phyloP scores from a whole-genome alignment of 805 yeast species.

The Cyberlindnera euphorbiae region DNA sequence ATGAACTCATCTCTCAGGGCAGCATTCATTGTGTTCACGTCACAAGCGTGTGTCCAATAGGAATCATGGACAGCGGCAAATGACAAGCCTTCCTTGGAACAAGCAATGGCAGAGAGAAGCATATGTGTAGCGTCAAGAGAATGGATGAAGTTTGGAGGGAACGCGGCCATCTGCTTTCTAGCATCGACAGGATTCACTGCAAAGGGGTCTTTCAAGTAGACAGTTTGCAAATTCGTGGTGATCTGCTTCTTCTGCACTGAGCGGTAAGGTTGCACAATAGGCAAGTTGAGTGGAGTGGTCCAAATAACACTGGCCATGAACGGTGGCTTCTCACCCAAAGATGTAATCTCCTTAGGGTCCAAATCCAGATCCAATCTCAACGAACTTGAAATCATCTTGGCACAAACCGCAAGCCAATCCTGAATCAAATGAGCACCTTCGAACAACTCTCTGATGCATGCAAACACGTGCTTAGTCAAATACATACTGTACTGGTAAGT shows the following conservation, averaged over 20 bases:
- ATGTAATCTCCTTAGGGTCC: slow-evolving; percentile 31
- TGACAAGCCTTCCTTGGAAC: slow-evolving; percentile 57
- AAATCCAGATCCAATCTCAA: slow-evolving; percentile 58
- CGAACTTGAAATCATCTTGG: slow-evolving; percentile 73
- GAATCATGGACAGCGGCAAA: slow-evolving; percentile 98
- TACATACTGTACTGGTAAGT: slow-evolving; percentile 52
- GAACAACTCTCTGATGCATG: slow-evolving; percentile 79
- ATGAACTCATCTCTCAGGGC: slow-evolving; percentile 77
- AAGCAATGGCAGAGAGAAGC: slow-evolving; percentile 81
- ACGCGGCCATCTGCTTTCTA: slow-evolving; percentile 86
- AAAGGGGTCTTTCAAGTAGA: slow-evolving; percentile 86
- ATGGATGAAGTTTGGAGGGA: slow-evolving; percentile 94
- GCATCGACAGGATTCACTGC: slow-evolving; percentile 77
- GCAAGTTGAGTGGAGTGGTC: slow-evolving; percentile 95
- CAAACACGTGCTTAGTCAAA: slow-evolving; percentile 73
- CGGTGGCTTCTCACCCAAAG: slow-evolving; percentile 47
- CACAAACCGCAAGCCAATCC: slow-evolving; percentile 91
- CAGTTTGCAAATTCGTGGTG: slow-evolving; percentile 80
- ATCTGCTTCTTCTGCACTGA: slow-evolving; percentile 59
- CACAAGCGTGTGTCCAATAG: slow-evolving; percentile 95
- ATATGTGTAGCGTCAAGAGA: slow-evolving; percentile 96
- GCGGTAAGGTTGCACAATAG: slow-evolving; percentile 96
- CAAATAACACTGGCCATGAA: slow-evolving; percentile 88
- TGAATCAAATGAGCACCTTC: slow-evolving; percentile 92
- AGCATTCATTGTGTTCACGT: slow-evolving; percentile 66